Percentiles rank a stretch among this genome's conserved stretches.
Evolutionary conservation across 2,329 filamentous ascomycete species (phyloP).

Genomic region (Diplodia scrobiculata): DNA sequence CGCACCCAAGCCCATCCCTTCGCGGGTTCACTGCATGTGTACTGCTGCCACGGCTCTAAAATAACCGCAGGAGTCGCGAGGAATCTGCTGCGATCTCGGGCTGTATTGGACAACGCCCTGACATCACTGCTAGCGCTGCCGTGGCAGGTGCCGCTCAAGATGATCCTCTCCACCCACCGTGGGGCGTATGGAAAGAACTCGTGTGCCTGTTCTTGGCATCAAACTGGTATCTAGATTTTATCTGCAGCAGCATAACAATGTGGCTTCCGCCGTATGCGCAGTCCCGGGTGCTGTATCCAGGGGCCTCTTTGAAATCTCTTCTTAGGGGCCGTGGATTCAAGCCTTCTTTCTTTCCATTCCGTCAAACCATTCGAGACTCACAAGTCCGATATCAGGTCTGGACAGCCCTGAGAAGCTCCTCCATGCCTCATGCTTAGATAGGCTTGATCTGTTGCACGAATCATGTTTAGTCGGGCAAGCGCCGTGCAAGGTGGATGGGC

Average conservation of each 20-base stretch:
- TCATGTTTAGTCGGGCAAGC: background rate
- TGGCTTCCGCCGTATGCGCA: background rate
- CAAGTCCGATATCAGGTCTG: background rate
- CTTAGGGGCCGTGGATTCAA: background rate
- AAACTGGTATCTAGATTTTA: conserved; percentile 19
- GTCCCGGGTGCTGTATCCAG: background rate
- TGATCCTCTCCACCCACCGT: conserved; percentile 9
- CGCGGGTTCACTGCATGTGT: background rate
- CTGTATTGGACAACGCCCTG: conserved; percentile 1
- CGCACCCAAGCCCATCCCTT: background rate
- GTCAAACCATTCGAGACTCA: background rate
- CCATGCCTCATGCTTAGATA: conserved; percentile 52
- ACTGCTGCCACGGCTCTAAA: background rate
- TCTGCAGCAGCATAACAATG: background rate
- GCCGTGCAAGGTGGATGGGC: background rate
- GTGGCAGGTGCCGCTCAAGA: background rate
- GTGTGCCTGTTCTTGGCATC: conserved; percentile 14
- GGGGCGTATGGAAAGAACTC: conserved; percentile 3
- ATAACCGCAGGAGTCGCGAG: background rate
- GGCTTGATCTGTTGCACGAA: conserved; percentile 63
- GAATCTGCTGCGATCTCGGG: background rate
- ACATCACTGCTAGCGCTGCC: conserved; percentile 8
- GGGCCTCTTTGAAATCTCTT: background rate
- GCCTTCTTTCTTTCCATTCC: background rate
- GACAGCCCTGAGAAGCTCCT: background rate